phyloP scores from a whole-genome alignment of 2,329 filamentous ascomycete species.

The Mycocentrospora acerina region DNA sequence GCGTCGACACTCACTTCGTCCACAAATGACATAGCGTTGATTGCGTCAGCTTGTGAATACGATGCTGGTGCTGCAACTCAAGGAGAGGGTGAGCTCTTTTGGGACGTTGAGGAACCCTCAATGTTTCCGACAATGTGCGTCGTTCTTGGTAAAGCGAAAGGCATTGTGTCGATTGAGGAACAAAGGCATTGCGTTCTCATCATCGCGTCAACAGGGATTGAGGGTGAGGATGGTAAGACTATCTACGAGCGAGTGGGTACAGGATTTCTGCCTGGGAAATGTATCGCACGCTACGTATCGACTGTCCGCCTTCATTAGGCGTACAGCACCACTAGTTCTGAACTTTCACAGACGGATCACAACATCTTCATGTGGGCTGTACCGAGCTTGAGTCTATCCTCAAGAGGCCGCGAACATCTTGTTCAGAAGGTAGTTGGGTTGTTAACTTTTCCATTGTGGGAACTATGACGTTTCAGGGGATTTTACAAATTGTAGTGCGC shows the following conservation, averaged over 20 bases:
- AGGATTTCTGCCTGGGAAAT: constrained; percentile 17
- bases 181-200: constrained; percentile 14
- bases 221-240: background rate
- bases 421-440: no score
- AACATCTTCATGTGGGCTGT: no score
- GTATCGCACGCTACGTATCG: constrained; percentile 5
- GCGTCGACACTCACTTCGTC: background rate
- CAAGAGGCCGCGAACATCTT: no score
- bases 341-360: no score
- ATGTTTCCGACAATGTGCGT: background rate
- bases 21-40: background rate
- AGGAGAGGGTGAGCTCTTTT: background rate
- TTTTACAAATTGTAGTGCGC: no score
- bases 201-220: constrained; percentile 3
- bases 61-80: background rate
- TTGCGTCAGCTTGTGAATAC: background rate
- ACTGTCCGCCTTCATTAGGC: no score
- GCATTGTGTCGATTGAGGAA: constrained; percentile 3
- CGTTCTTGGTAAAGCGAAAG: background rate
- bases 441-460: no score
- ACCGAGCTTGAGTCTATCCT: no score
- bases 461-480: no score
- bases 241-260: constrained; percentile 15
- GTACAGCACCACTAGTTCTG: no score
- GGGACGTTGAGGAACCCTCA: background rate